phyloP scores from a whole-genome alignment of 2,329 filamentous ascomycete genomes.

The Niveomyces coronatus region DNA sequence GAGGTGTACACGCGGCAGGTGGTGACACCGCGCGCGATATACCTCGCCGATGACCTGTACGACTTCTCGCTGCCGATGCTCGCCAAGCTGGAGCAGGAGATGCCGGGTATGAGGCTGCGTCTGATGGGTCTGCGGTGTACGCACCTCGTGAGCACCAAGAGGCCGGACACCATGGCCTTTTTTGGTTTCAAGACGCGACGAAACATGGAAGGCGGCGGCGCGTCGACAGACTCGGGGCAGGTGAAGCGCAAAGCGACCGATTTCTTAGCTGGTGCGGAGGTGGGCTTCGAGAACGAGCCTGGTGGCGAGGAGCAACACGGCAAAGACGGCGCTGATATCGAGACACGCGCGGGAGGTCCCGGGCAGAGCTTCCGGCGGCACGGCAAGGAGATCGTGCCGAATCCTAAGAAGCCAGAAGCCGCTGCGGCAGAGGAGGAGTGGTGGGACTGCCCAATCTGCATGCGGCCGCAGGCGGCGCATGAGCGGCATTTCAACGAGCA shows the following conservation, averaged over 20 bases:
- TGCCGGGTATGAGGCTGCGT: conserved; percentile 66
- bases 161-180: conserved; percentile 64
- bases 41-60: conserved; percentile 71
- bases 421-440: conserved; percentile 33
- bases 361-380: too few relatives aligned
- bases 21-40: conserved; percentile 62
- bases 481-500: conserved; percentile 80
- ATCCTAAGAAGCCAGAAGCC: conserved; percentile 25
- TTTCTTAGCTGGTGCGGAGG: conserved; percentile 8
- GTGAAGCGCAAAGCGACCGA: conserved; percentile 2
- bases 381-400: conserved; percentile 42
- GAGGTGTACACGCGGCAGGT: conserved; percentile 81
- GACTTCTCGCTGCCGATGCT: conserved; percentile 74
- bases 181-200: conserved; percentile 51
- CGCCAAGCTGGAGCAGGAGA: conserved; percentile 71
- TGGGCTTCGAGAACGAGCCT: background rate
- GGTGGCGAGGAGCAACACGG: background rate
- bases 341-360: too few relatives aligned
- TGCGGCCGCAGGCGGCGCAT: conserved; percentile 61
- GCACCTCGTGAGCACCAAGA: conserved; percentile 77
- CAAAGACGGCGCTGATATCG: conserved; percentile 12
- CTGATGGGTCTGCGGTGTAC: conserved; percentile 87
- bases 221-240: background rate
- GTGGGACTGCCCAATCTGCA: conserved; percentile 87
- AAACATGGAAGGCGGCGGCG: conserved; percentile 10